Evolutionary conservation across 208 protist genomes (phyloP), one percentile per base, ranked within the genome.

Genomic region (Acanthamoeba sp.): DNA sequence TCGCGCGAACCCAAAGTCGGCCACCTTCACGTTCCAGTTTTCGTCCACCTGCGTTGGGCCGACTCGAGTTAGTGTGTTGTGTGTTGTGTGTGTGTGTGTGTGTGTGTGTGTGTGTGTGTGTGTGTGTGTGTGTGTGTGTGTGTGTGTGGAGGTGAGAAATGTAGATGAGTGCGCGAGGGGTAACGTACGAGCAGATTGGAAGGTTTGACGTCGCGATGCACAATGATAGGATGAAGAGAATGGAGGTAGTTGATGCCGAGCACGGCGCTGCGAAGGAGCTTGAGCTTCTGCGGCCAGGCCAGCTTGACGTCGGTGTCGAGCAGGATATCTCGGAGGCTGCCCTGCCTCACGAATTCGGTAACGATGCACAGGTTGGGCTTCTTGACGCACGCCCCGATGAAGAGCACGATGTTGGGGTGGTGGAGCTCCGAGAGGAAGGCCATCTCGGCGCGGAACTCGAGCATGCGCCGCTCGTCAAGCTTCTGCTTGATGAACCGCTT

Each of bases 341-440:
- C 69, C 29, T 38, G 32, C 36, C 16, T 20, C 32, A 80, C 38
- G 20, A 80, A 80, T 32, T 80, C 69, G 69, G 36, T 80, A 9
- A 80, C 69, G 38, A 80, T 80, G 69, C 36, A 38, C 69, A 80
- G 32, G n/a, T 80, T 20, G 1, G 36, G 36, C n/a, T 80, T 22
- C 36, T 22, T 29, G 29, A 45, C 38, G 69, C 69, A 80, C 36
- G 69, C 69, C 18, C 69, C 69, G 36, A 80, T 80, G 38, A 80
- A 80, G 69, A 80, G 69, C 2, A 80, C 69, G 36, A 80, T 45
- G 69, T 80, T 80, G 69, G 69, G 69, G 32, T 80, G 69, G 69
- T 80, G 32, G 0, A 80, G 69, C 69, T 29, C 38, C 16, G 36
- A 24, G 36, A 80, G 32, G 7, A 80, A n/a, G 18, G 32, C 69